Evolutionary conservation across 257 asterid species (phyloP).

Genomic region (Pogostemon cablin): DNA sequence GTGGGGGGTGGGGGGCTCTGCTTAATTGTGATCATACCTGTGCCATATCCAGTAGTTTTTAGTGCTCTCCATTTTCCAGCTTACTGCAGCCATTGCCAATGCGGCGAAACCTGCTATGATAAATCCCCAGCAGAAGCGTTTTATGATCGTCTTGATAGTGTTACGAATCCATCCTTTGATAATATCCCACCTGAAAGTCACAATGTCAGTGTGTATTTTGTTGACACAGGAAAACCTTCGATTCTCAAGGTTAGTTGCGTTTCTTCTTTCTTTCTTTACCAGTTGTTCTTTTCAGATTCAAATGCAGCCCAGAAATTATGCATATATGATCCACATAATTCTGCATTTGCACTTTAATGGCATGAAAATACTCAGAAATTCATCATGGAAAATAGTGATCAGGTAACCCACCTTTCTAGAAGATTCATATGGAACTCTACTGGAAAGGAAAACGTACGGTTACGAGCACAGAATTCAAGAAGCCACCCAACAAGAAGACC

Average conservation of each 20-base stretch:
- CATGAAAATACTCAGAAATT: neutral
- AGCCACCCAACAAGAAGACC: constrained; percentile 82
- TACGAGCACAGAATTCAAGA: constrained; percentile 67
- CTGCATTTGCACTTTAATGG: too few species aligned
- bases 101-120: constrained; percentile 63
- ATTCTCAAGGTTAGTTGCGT: too few species aligned
- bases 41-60: constrained; percentile 96
- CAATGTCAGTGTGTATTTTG: too few species aligned
- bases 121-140: constrained; percentile 80
- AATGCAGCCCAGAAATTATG: too few species aligned
- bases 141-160: constrained; percentile 53
- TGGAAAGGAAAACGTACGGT: constrained; percentile 48
- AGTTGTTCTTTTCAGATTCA: too few species aligned
- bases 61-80: constrained; percentile 85
- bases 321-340: too few species aligned
- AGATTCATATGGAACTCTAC: constrained; percentile 59
- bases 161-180: constrained; percentile 55
- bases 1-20: too few species aligned
- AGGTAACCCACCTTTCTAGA: constrained; percentile 53
- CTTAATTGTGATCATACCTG: constrained; percentile 54
- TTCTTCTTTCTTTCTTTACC: too few species aligned
- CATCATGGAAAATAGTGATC: neutral
- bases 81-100: constrained; percentile 76
- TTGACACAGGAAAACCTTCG: too few species aligned
- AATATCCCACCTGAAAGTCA: constrained; percentile 61